Evolutionary conservation across 805 yeast species (phyloP).

Genomic region (Kregervanrija delftensis): DNA sequence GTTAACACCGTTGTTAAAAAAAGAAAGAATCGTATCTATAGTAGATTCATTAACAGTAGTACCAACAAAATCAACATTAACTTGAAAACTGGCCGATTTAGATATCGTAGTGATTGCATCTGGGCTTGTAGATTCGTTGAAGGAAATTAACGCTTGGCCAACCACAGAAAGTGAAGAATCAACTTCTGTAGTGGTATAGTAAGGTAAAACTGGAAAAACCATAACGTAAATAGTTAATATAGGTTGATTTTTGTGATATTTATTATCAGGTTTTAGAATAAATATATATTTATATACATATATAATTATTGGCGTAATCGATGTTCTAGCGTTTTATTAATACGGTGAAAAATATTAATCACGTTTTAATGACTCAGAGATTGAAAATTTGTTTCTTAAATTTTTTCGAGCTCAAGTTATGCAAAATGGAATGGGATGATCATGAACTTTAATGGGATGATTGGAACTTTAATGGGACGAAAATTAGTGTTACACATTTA

Average conservation of each 20-base stretch:
- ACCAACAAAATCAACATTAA: conserved; percentile 19
- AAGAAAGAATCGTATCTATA: conserved; percentile 15
- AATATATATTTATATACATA: too few species aligned
- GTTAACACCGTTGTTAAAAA: conserved; percentile 27
- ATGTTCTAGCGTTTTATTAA: too few species aligned
- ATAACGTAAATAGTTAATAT: conserved; percentile 9
- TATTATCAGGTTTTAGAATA: too few species aligned
- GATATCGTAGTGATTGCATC: conserved; percentile 12
- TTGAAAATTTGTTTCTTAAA: too few species aligned
- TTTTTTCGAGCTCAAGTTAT: too few species aligned
- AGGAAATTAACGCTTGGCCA: conserved; percentile 24
- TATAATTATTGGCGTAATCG: too few species aligned
- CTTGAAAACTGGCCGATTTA: conserved; percentile 7
- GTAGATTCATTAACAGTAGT: conserved; percentile 11
- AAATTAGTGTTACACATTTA: too few species aligned
- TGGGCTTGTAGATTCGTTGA: conserved; percentile 10
- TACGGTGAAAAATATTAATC: too few species aligned
- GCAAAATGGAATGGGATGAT: too few species aligned
- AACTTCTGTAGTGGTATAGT: conserved; percentile 12
- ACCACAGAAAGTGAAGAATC: conserved; percentile 16
- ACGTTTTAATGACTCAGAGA: too few species aligned
- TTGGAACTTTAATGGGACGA: too few species aligned
- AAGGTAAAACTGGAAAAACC: conserved; percentile 30
- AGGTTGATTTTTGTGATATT: not conserved
- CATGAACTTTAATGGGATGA: too few species aligned